Evolutionary conservation across 2,329 filamentous ascomycete genomes (phyloP).

Genomic region (Ophidiomyces ophidiicola): DNA sequence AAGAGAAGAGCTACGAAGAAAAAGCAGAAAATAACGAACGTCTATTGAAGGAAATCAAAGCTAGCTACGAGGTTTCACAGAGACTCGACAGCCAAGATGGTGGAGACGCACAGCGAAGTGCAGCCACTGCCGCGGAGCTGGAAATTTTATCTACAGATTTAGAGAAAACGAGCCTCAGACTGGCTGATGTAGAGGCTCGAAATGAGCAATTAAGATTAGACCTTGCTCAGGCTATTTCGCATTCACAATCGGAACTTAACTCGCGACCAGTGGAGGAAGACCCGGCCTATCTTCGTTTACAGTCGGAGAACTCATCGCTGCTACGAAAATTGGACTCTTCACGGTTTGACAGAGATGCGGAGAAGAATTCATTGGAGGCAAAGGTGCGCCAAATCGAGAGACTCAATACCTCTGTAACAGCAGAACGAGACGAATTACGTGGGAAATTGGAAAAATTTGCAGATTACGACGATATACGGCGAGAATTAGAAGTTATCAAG

Average conservation of each 20-base stretch:
- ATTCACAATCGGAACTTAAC: conserved; percentile 48
- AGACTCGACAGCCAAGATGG: conserved; percentile 60
- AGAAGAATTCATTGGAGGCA: conserved; percentile 62
- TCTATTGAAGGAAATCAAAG: conserved; percentile 85
- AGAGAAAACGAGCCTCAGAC: conserved; percentile 71
- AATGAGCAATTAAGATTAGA: conserved; percentile 90
- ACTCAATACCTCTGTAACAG: conserved; percentile 59
- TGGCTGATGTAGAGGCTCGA: conserved; percentile 83
- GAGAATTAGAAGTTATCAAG: conserved; percentile 90
- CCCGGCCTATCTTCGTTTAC: conserved; percentile 71
- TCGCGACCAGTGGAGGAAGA: conserved; percentile 67
- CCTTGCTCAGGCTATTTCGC: conserved; percentile 75
- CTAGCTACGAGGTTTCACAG: conserved; percentile 92
- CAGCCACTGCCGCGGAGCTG: conserved; percentile 75
- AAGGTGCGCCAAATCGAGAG: conserved; percentile 69
- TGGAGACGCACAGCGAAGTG: conserved; percentile 47
- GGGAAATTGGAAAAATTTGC: conserved; percentile 75
- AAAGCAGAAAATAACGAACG: conserved; percentile 91
- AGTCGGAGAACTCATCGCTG: conserved; percentile 85
- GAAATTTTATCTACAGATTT: conserved; percentile 88
- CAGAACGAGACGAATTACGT: conserved; percentile 69
- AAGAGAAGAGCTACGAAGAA: conserved; percentile 80
- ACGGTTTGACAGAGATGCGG: conserved; percentile 69
- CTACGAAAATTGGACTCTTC: conserved; percentile 76
- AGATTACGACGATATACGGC: conserved; percentile 93